Evolutionary conservation across 108 stramenopile genomes (phyloP), one percentile per base, ranked within the genome.

Genomic region (Fistulifera solaris): DNA sequence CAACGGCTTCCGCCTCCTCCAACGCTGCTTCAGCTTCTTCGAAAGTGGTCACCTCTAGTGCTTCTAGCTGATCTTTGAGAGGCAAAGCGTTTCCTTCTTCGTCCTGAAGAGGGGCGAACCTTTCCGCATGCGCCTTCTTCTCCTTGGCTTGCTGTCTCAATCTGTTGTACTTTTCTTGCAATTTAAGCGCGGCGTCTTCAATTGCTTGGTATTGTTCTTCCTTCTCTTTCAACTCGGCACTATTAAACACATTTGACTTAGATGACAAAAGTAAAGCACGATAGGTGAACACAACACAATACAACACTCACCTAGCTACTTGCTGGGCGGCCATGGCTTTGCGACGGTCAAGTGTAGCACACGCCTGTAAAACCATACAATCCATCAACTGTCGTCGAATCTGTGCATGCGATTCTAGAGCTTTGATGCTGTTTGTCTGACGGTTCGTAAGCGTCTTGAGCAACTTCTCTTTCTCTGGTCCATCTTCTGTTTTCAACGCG

Each of bases 1-100:
- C 54, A 65, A 83, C 72, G 10, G 44, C 63, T 48, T 75, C 57
- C 0, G 77, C 67, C 27, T 83, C 88, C 21, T 85, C 79, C 16
- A 89, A 41, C 2, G 68, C 62, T n/a, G 66, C 78, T 40, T 75
- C 62, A 12, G 83, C 70, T 15, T 66, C 71, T 11, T 72, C 73
- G 10, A 66, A 8, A 27, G 51, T 62, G 16, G 59, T 45, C 10
- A 72, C 46, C 45, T 51, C 49, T 12, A 54, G 18, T 0, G 28
- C 49, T 21, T 59, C 53, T 23, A 74, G 43, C 58, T 59, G 40
- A 21, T 35, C 62, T 28, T 63, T 62, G 11, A 77, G 67, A 14
- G 61, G 61, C 19, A 56, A 43, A 11, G 55, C 45, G 16, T 68
- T 43, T 10, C 78, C 78, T 52, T 75, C 48, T 18, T 62, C 72